Base-by-base conservation (phyloP, 1,284 basidiomycete species). In the Meripilus lineatus region DNA sequence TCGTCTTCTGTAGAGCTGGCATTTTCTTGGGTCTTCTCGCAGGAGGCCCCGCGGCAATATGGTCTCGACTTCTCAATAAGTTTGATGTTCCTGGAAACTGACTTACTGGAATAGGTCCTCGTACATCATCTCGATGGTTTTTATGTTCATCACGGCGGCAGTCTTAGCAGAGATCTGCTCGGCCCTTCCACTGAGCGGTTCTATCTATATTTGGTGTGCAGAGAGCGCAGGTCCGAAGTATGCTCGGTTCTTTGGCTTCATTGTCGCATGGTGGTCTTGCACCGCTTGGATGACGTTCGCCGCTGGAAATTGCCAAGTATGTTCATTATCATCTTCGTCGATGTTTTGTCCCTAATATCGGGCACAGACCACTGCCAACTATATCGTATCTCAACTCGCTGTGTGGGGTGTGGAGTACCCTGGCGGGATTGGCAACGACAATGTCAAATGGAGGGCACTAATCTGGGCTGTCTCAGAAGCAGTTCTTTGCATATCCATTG, bases 221-320 rank as follows among this genome's bases (percentile, higher is more conserved):
- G 89, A 90, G 58, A 89, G 88, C 52, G 90, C 87, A 4, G 89
- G 89, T 2, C 81, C 81, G 11, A 89, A 87, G 54, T 83, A 89
- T 56, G 87, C 80, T 2, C 73, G 89, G 32, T 84, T 92, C 62
- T 79, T 90, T 52, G 90, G 88, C 2, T 92, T 93, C 66, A 62
- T 90, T 43, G 89, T 93, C 22, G 89, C 89, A 36, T 92, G 87
- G 86, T 92, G 89, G 89, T 74, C 87, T 21, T 81, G 78, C 49
- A 91, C 89, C 1, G 89, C 89, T 14, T 93, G 90, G 90, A 90
- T 90, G 77, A 91, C 89, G 0, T 92, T 91, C 55, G 74, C 80
- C 40, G 89, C 90, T 11, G 78, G 84, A 32, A 90, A 89, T 57
- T 89, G 84, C 48, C 87, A 90, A 66, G 88, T 84, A 40, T 25